phyloP scores from a whole-genome alignment of 495 filamentous ascomycete genomes.

The Xylaria nigripes region DNA sequence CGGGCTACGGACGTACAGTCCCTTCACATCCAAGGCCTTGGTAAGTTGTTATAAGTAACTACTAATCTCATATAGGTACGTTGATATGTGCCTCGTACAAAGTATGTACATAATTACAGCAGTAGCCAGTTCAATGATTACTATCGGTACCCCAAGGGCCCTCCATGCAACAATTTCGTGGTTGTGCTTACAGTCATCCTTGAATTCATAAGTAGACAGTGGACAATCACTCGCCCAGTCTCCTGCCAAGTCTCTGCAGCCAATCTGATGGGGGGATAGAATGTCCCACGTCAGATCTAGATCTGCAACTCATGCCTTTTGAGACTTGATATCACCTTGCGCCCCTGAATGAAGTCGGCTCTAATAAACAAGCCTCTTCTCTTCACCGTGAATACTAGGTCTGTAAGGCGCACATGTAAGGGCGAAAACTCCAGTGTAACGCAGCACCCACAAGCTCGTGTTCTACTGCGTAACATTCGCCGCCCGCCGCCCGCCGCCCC shows the following conservation, averaged over 20 bases:
- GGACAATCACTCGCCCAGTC: neutral
- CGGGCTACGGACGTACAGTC: too few relatives aligned
- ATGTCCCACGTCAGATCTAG: slow-evolving; percentile 7
- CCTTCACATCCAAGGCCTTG: too few relatives aligned
- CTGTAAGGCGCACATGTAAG: neutral
- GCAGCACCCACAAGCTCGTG: neutral
- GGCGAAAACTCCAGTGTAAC: neutral
- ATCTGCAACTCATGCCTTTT: slow-evolving; percentile 8
- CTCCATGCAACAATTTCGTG: neutral
- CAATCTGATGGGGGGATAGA: slow-evolving; percentile 3
- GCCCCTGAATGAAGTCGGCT: neutral
- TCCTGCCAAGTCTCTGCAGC: neutral
- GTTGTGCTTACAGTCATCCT: neutral
- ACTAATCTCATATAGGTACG: too few relatives aligned
- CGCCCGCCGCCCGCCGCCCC: neutral
- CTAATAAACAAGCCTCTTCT: slow-evolving; percentile 1
- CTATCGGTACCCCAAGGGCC: neutral
- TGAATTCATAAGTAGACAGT: neutral
- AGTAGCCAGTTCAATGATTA: too few relatives aligned
- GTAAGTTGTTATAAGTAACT: too few relatives aligned
- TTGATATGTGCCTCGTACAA: too few relatives aligned
- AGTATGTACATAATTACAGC: too few relatives aligned
- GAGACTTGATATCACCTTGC: slow-evolving; percentile 3
- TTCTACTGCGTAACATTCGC: neutral
- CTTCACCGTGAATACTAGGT: neutral